These are phyloP conservation scores for Comarum palustre DNA, from an alignment of 306 rosid genomes.

Conservation along the genomic window DNA sequence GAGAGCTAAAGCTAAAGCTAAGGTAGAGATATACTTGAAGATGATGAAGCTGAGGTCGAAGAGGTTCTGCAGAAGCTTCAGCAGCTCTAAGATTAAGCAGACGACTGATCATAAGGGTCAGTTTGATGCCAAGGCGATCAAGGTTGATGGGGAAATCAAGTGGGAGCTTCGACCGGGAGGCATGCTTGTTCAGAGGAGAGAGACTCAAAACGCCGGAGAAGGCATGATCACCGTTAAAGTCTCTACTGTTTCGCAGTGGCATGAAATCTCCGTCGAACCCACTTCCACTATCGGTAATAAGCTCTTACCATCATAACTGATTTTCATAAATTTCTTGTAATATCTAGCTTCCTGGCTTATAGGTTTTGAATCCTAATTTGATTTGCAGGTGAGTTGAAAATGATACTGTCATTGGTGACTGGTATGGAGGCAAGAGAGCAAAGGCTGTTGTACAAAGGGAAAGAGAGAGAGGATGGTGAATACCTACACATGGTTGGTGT, in stretches of 20 bases:
- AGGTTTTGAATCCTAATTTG: not conserved
- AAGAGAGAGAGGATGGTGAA: slow-evolving; percentile 81
- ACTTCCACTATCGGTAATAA: slow-evolving; percentile 79
- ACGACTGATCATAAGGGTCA: slow-evolving; percentile 22
- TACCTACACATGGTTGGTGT: slow-evolving; percentile 94
- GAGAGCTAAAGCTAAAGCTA: not conserved
- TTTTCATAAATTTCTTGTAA: not conserved
- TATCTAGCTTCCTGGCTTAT: not conserved
- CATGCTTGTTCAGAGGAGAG: slow-evolving; percentile 94
- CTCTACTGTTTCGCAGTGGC: slow-evolving; percentile 67
- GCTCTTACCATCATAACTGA: not conserved
- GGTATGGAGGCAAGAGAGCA: slow-evolving; percentile 78
- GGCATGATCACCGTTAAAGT: slow-evolving; percentile 73
- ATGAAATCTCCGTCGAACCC: slow-evolving; percentile 64
- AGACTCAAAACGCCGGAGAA: slow-evolving; percentile 43
- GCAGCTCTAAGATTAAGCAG: slow-evolving; percentile 36
- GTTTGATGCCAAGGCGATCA: not conserved
- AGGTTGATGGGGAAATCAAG: slow-evolving; percentile 47
- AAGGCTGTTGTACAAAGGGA: slow-evolving; percentile 81
- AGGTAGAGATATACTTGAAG: not conserved
- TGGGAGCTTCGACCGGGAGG: slow-evolving; percentile 99
- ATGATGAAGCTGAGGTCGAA: slow-evolving; percentile 86
- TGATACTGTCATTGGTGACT: slow-evolving; percentile 63
- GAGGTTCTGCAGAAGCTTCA: slow-evolving; percentile 58
- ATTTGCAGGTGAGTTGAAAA: slow-evolving; percentile 71